Base-by-base conservation (phyloP, 2,329 filamentous ascomycete species). In the Aspergillus quadricinctus region DNA sequence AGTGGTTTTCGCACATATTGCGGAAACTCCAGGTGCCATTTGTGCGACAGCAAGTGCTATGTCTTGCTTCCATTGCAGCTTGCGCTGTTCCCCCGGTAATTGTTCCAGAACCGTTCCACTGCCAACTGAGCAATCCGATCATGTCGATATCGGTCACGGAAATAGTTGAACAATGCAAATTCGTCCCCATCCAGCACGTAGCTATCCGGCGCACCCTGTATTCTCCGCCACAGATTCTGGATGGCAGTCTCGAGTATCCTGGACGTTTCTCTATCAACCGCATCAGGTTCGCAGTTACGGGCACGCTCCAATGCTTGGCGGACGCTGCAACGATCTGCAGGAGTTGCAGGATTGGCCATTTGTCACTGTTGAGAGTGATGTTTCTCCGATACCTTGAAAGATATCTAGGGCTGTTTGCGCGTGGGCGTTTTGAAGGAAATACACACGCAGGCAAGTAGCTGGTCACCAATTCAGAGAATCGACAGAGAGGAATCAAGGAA, bases 131-230 rank as follows among this genome's bases (percentile, higher is more conserved):
- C 78, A 50, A 82, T 66, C 27, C 73, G 68, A 17, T 75, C 76
- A 57, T 83, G 82, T 29, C 77, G 71, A 68, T 88, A 91, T 9
- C 87, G 83, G 60, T 82, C 75, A 60, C 89, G 87, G 72, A 88
- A 93, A 73, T 88, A 93, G 78, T 94, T 95, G 83, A 95, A 92
- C 58, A 95, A 81, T 54, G 89, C 85, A 67, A 94, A 95, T 75
- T 96, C 90, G 72, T 90, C 85, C 60, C 82, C 79, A 35, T 79
- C 85, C 78, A 95, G 85, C 61, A 94, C 74, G 72, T 93, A 95
- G n/a, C 79, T 78, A 52, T 75, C 70, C 1, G 88, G 88, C 31
- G 87, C 77, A 3, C 79, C 77, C 64, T 86, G 76, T 55, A 95
- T 81, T 64, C 84, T 86, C 46, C 69, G 70, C 89, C 89, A 93